phyloP scores from a whole-genome alignment of 768 basidiomycete species.

The Galerina sulciceps region DNA sequence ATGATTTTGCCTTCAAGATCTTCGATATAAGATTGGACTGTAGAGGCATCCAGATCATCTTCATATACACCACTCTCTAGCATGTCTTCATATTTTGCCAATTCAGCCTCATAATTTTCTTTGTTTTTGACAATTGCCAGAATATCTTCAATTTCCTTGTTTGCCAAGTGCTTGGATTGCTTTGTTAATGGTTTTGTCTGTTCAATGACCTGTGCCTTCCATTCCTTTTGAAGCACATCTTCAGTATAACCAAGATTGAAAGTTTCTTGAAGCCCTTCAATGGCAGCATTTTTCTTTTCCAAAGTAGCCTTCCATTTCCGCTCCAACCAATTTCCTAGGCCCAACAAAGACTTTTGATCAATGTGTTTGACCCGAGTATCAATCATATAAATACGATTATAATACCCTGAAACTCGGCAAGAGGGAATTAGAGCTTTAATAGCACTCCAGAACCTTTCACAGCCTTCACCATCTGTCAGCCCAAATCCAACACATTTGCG shows the following conservation, averaged over 20 bases:
- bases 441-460: background rate
- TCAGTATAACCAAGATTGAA: background rate
- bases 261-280: background rate
- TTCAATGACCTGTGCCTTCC: background rate
- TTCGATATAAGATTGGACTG: background rate
- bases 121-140: background rate
- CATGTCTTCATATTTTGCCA: too few relatives aligned
- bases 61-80: too few relatives aligned
- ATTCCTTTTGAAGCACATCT: background rate
- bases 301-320: background rate
- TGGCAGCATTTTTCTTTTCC: background rate
- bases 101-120: too few relatives aligned
- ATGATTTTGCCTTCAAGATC: background rate
- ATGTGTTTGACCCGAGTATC: slow-evolving; percentile 13
- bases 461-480: background rate
- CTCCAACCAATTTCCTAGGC: background rate
- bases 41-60: too few relatives aligned
- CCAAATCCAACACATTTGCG: background rate
- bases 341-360: background rate
- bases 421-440: background rate
- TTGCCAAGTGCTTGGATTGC: background rate
- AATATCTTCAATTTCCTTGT: background rate
- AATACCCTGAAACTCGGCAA: slow-evolving; percentile 4
- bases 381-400: slow-evolving; percentile 11
- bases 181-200: background rate